A percentile compares a stretch with the other conserved stretches of the same genome.
These are phyloP conservation scores for Penicillium crystallinum DNA, from an alignment of 495 filamentous ascomycete species.

Conservation along the genomic window DNA sequence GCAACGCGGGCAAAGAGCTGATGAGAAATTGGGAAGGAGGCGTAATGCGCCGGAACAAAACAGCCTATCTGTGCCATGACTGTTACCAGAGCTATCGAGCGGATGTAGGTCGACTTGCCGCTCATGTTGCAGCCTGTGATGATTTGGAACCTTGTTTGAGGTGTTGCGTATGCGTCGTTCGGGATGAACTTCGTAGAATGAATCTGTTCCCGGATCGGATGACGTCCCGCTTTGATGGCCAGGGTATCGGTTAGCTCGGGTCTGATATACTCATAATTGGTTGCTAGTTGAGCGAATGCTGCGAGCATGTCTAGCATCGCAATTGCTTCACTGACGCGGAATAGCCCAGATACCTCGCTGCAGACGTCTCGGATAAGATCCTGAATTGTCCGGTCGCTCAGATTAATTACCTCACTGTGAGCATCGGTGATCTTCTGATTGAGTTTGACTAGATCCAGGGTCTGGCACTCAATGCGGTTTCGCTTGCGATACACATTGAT, in stretches of 20 bases:
- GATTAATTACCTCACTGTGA: constrained; percentile 71
- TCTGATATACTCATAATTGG: constrained; percentile 70
- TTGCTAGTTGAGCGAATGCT: constrained; percentile 74
- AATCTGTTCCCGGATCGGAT: constrained; percentile 80
- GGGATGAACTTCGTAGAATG: constrained; percentile 64
- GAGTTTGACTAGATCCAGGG: constrained; percentile 71
- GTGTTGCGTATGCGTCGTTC: constrained; percentile 81
- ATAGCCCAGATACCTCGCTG: constrained; percentile 61
- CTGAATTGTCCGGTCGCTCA: constrained; percentile 65
- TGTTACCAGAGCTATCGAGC: constrained; percentile 73
- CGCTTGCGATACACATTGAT: constrained; percentile 73
- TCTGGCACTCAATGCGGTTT: constrained; percentile 76
- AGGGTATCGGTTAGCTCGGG: constrained; percentile 72
- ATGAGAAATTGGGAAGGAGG: constrained; percentile 72
- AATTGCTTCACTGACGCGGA: constrained; percentile 76
- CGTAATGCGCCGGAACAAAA: constrained; percentile 83
- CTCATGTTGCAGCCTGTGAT: constrained; percentile 98
- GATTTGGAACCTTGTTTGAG: constrained; percentile 78
- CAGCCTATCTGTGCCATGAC: constrained; percentile 93
- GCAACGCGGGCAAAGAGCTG: constrained; percentile 85
- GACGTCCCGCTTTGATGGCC: constrained; percentile 73
- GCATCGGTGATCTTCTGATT: constrained; percentile 73
- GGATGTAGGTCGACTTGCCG: constrained; percentile 95
- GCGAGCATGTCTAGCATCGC: constrained; percentile 91
- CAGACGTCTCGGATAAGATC: constrained; percentile 63